These are phyloP conservation scores for Monosporozyma aerobia DNA, from an alignment of 805 yeast species.

Conservation along the genomic window DNA sequence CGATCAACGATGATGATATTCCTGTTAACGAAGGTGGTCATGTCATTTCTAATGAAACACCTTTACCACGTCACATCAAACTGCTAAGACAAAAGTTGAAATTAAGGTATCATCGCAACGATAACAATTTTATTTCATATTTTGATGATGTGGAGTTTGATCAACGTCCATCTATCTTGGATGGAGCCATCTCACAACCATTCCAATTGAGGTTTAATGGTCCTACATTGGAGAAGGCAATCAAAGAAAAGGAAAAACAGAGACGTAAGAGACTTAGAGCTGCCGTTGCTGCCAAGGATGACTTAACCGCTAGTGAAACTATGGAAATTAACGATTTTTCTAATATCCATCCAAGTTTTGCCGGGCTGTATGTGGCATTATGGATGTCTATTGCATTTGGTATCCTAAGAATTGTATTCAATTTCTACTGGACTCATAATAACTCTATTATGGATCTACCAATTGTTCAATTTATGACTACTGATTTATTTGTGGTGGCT, in stretches of 20 bases:
- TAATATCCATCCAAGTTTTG: conserved; percentile 34
- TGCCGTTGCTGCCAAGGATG: background rate
- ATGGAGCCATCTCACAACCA: conserved; percentile 31
- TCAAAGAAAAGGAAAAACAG: conserved; percentile 9
- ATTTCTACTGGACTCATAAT: conserved; percentile 38
- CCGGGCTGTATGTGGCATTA: conserved; percentile 72
- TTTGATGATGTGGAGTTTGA: conserved; percentile 46
- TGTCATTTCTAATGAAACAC: background rate
- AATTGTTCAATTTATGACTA: conserved; percentile 46
- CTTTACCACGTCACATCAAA: conserved; percentile 8
- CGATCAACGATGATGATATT: conserved; percentile 7
- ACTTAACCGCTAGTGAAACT: background rate
- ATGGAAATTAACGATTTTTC: background rate
- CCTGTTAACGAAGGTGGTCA: background rate
- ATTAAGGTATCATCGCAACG: conserved; percentile 13
- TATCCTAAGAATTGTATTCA: conserved; percentile 44
- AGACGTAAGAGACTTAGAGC: conserved; percentile 3
- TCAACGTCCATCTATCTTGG: conserved; percentile 43
- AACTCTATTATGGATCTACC: conserved; percentile 39
- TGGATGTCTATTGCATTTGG: conserved; percentile 61
- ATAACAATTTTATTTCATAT: conserved; percentile 35
- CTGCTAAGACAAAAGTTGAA: conserved; percentile 16
- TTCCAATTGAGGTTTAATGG: conserved; percentile 23
- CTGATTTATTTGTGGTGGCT: conserved; percentile 60
- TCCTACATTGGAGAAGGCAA: conserved; percentile 22